These are phyloP conservation scores for Neonectria faginata DNA, from an alignment of 2,329 filamentous ascomycete species.

Conservation along the genomic window DNA sequence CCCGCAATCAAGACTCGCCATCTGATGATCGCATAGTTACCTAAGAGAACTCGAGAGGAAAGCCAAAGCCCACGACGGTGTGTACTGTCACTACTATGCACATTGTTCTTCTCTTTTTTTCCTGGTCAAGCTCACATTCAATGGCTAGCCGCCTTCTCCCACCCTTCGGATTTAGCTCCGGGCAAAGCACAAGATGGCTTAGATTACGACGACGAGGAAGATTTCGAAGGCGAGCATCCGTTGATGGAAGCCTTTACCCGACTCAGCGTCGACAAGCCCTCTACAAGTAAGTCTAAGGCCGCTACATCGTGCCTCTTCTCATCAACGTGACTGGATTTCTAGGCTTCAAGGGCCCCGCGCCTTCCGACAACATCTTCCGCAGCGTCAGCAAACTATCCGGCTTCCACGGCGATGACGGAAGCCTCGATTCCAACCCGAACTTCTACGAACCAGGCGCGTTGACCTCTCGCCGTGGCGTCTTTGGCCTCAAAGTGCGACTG, in stretches of 20 bases:
- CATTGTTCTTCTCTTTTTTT: neutral
- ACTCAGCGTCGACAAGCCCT: slow-evolving; percentile 48
- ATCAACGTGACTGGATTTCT: neutral
- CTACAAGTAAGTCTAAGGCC: slow-evolving; percentile 39
- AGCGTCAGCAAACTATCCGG: slow-evolving; percentile 52
- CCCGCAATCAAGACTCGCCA: neutral
- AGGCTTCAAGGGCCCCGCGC: slow-evolving; percentile 53
- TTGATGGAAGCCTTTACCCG: slow-evolving; percentile 52
- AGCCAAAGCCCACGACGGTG: slow-evolving; percentile 47
- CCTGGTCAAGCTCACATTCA: too few relatives aligned
- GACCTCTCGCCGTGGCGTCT: slow-evolving; percentile 47
- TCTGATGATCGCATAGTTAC: slow-evolving; percentile 44
- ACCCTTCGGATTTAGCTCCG: neutral
- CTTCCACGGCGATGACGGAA: slow-evolving; percentile 48
- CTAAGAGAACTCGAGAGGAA: slow-evolving; percentile 50
- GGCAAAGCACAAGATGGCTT: neutral
- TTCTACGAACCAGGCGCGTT: slow-evolving; percentile 52
- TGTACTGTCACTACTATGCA: slow-evolving; percentile 8
- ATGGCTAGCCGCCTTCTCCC: neutral
- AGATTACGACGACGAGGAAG: slow-evolving; percentile 43
- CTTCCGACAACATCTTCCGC: slow-evolving; percentile 54
- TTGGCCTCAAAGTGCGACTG: slow-evolving; percentile 28
- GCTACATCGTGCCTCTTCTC: neutral
- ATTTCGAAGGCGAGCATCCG: slow-evolving; percentile 48
- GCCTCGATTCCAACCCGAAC: slow-evolving; percentile 47